Percentiles rank a stretch among this genome's conserved stretches.
phyloP scores from a whole-genome alignment of 1,284 basidiomycete species.

The Ceratobasidium sp. region DNA sequence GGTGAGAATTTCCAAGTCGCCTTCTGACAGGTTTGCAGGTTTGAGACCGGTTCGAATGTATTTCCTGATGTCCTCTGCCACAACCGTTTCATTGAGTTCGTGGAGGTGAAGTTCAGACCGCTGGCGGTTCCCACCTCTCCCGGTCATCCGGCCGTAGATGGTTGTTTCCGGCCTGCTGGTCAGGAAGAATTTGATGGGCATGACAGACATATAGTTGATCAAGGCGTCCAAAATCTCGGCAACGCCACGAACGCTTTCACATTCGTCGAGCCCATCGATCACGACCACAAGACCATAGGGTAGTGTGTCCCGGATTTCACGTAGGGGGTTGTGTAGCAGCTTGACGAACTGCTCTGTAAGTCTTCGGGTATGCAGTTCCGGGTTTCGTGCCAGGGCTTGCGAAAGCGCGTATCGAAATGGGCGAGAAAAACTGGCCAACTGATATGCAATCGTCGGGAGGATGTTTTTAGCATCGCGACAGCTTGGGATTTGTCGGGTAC shows the following conservation, averaged over 20 bases:
- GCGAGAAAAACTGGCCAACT: not conserved
- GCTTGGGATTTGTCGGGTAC: not conserved
- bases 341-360: not conserved
- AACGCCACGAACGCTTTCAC: not conserved
- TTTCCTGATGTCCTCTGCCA: conserved; percentile 37
- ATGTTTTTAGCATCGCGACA: conserved; percentile 5
- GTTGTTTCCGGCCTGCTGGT: conserved; percentile 44
- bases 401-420: conserved; percentile 3
- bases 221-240: conserved; percentile 11
- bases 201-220: not conserved
- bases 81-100: conserved; percentile 39
- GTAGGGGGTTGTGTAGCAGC: conserved; percentile 10
- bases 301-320: not conserved
- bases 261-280: conserved; percentile 37
- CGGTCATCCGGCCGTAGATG: conserved; percentile 4
- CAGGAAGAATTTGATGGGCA: not conserved
- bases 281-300: conserved; percentile 8
- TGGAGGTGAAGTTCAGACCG: conserved; percentile 39
- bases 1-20: not conserved
- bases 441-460: conserved; percentile 3
- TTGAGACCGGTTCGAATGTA: conserved; percentile 20
- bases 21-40: not conserved
- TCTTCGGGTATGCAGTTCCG: not conserved
- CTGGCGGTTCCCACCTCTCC: not conserved
- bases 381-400: not conserved